Percentiles rank a stretch among this genome's conserved stretches.
These are phyloP conservation scores for Cantharellus cinnabarinus DNA, from an alignment of 768 basidiomycete species.

Conservation along the genomic window DNA sequence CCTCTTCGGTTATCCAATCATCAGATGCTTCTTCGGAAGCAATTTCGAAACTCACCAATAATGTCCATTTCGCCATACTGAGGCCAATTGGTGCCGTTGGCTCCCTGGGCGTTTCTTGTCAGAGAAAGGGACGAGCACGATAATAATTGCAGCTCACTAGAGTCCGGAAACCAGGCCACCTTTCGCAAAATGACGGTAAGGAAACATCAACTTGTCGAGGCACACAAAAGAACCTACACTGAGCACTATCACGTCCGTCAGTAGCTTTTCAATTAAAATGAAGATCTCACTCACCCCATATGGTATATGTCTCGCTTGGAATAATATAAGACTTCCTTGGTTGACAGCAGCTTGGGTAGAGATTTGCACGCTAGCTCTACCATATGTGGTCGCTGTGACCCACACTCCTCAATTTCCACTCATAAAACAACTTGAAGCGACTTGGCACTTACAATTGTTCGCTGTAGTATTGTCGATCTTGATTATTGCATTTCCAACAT, in stretches of 20 bases:
- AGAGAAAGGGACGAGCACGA: neutral
- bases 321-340: neutral
- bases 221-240: neutral
- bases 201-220: neutral
- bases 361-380: neutral
- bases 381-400: neutral
- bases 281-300: constrained; percentile 2
- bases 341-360: neutral
- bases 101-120: neutral
- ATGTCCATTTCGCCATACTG: neutral
- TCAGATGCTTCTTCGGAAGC: neutral
- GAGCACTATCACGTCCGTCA: too few relatives aligned
- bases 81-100: neutral
- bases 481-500: constrained; percentile 54
- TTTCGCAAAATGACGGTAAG: neutral
- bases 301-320: neutral
- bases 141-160: neutral
- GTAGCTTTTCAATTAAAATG: too few relatives aligned
- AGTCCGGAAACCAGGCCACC: neutral
- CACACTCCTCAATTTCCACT: neutral
- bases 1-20: neutral
- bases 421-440: neutral
- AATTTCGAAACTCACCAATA: neutral
- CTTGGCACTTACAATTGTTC: constrained; percentile 15
- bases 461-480: constrained; percentile 49